Conservation (phyloP, 768 basidiomycete species). For the Xerocomellus amylosporus region DNA sequence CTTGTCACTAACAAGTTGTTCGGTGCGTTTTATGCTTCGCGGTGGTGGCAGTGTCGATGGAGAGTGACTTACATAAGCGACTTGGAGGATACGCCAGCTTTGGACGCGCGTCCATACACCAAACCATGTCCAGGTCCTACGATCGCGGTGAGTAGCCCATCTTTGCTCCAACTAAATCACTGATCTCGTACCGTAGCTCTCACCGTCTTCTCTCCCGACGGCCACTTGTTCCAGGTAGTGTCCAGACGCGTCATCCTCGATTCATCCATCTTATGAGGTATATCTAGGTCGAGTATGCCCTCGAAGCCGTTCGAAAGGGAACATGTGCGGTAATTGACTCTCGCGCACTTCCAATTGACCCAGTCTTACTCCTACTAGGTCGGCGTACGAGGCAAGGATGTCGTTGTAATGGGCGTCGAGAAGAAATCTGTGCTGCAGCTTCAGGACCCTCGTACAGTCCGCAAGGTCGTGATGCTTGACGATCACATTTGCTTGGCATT, state of each 20-base stretch:
- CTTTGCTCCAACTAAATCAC: neutral
- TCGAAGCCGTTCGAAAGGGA: slow-evolving; percentile 96
- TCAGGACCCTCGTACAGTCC: slow-evolving; percentile 95
- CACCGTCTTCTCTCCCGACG: slow-evolving; percentile 98
- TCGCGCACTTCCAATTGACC: neutral
- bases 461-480: slow-evolving; percentile 98
- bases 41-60: slow-evolving; percentile 9
- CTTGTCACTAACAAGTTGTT: too few species aligned
- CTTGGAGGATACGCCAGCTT: slow-evolving; percentile 20
- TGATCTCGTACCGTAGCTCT: slow-evolving; percentile 56
- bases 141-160: slow-evolving; percentile 79
- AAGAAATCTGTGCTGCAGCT: slow-evolving; percentile 98
- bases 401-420: slow-evolving; percentile 96
- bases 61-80: slow-evolving; percentile 25
- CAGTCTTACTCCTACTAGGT: slow-evolving; percentile 51
- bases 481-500: slow-evolving; percentile 97
- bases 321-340: slow-evolving; percentile 80
- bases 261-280: slow-evolving; percentile 15
- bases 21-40: too few species aligned
- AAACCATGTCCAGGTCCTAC: slow-evolving; percentile 86
- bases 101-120: slow-evolving; percentile 50
- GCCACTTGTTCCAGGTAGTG: slow-evolving; percentile 92
- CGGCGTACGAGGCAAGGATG: slow-evolving; percentile 90
- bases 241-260: slow-evolving; percentile 26
- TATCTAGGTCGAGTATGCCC: slow-evolving; percentile 92